A percentile compares a stretch with the other conserved stretches of the same genome.
These are phyloP conservation scores for Filosporella fistucella DNA, from an alignment of 495 filamentous ascomycete genomes.

Conservation along the genomic window DNA sequence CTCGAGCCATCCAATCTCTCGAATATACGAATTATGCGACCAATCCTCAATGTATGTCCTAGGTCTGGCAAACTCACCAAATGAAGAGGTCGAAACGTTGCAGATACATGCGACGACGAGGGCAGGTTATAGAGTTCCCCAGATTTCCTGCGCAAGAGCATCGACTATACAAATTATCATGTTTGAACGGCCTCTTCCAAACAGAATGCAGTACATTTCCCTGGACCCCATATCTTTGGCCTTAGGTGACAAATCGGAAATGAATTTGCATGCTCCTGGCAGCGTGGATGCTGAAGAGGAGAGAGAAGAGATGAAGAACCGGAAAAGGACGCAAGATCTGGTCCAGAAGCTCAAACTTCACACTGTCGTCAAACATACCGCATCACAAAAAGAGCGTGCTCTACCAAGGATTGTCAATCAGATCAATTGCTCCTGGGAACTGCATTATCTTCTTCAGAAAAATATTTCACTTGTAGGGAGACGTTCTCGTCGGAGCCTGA, in stretches of 20 bases:
- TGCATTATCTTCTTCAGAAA: constrained; percentile 76
- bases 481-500: constrained; percentile 76
- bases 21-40: constrained; percentile 82
- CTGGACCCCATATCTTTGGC: constrained; percentile 84
- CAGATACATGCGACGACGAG: constrained; percentile 67
- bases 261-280: constrained; percentile 32
- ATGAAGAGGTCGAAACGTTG: constrained; percentile 55
- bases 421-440: constrained; percentile 92
- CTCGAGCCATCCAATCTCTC: constrained; percentile 72
- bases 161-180: constrained; percentile 81
- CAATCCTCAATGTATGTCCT: constrained; percentile 80
- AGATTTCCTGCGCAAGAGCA: constrained; percentile 62
- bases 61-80: constrained; percentile 64
- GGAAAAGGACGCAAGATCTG: constrained; percentile 51
- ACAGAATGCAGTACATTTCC: constrained; percentile 95
- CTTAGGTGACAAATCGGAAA: constrained; percentile 66
- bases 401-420: constrained; percentile 85
- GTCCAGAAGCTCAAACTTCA: constrained; percentile 90
- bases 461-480: constrained; percentile 80
- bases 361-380: constrained; percentile 69
- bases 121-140: constrained; percentile 53
- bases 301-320: constrained; percentile 48
- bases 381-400: constrained; percentile 77
- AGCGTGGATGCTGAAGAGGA: constrained; percentile 61
- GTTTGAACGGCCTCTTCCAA: constrained; percentile 81